phyloP scores from a whole-genome alignment of 1,284 basidiomycete genomes.

The Athelia psychrophila region DNA sequence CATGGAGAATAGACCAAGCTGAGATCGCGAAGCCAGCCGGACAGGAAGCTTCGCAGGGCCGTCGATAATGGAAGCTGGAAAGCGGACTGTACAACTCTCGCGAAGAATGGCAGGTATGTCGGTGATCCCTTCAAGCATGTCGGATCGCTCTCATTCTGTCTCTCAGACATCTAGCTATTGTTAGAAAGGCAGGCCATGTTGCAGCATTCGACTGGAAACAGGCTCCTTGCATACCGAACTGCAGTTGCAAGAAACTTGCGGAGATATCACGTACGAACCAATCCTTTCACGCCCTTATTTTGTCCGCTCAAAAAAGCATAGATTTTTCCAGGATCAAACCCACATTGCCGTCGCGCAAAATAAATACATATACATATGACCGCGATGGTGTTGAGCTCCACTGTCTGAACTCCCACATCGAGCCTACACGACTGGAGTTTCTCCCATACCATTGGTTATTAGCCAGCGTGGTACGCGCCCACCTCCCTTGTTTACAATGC shows the following conservation, averaged over 20 bases:
- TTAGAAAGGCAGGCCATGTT: conserved; percentile 81
- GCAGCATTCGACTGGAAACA: conserved; percentile 94
- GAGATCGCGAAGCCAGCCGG: conserved; percentile 76
- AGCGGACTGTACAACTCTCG: conserved; percentile 83
- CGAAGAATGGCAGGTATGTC: conserved; percentile 83
- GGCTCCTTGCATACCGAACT: conserved; percentile 87
- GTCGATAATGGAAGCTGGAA: conserved; percentile 81
- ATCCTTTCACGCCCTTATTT: neutral
- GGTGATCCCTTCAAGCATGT: too few relatives aligned
- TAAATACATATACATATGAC: conserved; percentile 97
- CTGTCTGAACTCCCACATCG: conserved; percentile 80
- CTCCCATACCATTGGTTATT: conserved; percentile 96
- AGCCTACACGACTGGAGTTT: conserved; percentile 90
- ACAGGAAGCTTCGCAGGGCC: conserved; percentile 69
- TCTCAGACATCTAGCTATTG: conserved; percentile 79
- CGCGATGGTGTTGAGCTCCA: conserved; percentile 93
- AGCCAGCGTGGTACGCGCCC: conserved; percentile 80
- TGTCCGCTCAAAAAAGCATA: conserved; percentile 22
- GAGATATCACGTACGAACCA: conserved; percentile 80
- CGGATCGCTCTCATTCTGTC: neutral
- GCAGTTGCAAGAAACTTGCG: conserved; percentile 84
- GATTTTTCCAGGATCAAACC: conserved; percentile 91
- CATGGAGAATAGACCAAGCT: conserved; percentile 84
- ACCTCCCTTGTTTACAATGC: too few relatives aligned
- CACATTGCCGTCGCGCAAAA: conserved; percentile 96